Conservation (phyloP, 106 monocot species). For the Apostasia shenzhenica region DNA sequence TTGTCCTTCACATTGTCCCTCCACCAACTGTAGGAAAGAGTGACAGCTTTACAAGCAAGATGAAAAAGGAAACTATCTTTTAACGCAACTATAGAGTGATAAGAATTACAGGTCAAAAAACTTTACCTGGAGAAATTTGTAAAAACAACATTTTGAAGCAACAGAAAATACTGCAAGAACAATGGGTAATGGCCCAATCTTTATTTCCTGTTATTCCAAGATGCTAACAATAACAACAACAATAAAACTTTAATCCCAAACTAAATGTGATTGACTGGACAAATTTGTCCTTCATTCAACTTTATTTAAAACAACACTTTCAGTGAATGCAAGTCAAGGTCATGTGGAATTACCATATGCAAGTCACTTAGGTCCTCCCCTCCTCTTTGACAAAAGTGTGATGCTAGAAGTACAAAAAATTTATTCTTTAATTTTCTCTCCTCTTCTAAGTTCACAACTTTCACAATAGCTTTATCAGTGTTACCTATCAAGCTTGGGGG, state of each 20-base stretch:
- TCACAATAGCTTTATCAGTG: too few species aligned
- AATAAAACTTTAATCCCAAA: background rate
- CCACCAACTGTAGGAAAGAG: slow-evolving; percentile 49
- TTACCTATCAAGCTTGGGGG: too few species aligned
- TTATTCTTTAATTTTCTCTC: too few species aligned
- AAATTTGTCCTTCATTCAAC: background rate
- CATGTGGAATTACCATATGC: too few species aligned
- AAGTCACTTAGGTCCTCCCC: background rate
- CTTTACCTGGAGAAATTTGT: slow-evolving; percentile 83
- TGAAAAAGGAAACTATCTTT: background rate
- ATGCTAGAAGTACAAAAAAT: background rate
- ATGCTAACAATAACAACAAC: background rate
- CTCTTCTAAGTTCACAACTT: too few species aligned
- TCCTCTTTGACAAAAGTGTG: background rate
- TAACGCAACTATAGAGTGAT: background rate
- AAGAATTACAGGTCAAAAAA: background rate
- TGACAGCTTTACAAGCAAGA: background rate
- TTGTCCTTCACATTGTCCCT: slow-evolving; percentile 64
- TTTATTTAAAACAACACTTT: background rate
- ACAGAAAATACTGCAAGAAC: slow-evolving; percentile 77
- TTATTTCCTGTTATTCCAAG: slow-evolving; percentile 53
- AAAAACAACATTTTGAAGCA: slow-evolving; percentile 79
- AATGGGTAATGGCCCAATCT: slow-evolving; percentile 42
- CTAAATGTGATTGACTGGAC: background rate
- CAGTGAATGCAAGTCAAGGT: background rate